Conservation (phyloP, 139 green algal species). For the Chlamydomonas asymmetrica region DNA sequence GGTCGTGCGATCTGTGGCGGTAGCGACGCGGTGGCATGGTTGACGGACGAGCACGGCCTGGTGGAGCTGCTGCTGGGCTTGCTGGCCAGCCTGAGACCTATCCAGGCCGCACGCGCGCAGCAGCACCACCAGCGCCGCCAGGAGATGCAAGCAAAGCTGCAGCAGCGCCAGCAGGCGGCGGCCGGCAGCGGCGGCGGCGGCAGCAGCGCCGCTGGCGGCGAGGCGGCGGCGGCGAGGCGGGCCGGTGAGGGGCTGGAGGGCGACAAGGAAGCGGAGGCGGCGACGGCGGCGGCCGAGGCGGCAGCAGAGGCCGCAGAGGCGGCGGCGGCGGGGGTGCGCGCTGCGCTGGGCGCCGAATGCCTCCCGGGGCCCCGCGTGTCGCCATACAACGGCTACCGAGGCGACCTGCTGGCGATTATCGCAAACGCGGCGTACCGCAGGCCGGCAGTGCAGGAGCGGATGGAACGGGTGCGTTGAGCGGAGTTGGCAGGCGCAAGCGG, state of each 20-base stretch:
- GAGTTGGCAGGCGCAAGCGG: too few species aligned
- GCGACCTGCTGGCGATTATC: constrained; percentile 74
- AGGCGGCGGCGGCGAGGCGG: not conserved
- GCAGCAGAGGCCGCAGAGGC: not conserved
- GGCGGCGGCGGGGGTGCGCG: not conserved
- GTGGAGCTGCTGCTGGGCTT: constrained; percentile 21
- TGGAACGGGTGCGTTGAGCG: constrained; percentile 35
- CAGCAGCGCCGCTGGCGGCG: not conserved
- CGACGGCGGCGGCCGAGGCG: not conserved
- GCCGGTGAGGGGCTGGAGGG: not conserved
- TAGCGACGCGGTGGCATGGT: not conserved
- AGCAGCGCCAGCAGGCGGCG: not conserved
- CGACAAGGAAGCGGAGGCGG: not conserved
- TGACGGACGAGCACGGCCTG: not conserved
- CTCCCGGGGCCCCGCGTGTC: not conserved
- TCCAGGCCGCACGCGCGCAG: not conserved
- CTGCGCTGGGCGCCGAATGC: not conserved
- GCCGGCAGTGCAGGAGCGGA: constrained; percentile 38
- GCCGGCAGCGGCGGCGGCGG: not conserved
- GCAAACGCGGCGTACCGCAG: constrained; percentile 53
- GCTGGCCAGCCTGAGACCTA: constrained; percentile 25
- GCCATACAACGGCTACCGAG: constrained; percentile 71
- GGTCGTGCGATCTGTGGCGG: not conserved
- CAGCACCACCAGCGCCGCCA: not conserved
- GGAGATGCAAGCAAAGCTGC: not conserved